Evolutionary conservation across 768 basidiomycete species (phyloP).

Genomic region (Termitomyces heimii): DNA sequence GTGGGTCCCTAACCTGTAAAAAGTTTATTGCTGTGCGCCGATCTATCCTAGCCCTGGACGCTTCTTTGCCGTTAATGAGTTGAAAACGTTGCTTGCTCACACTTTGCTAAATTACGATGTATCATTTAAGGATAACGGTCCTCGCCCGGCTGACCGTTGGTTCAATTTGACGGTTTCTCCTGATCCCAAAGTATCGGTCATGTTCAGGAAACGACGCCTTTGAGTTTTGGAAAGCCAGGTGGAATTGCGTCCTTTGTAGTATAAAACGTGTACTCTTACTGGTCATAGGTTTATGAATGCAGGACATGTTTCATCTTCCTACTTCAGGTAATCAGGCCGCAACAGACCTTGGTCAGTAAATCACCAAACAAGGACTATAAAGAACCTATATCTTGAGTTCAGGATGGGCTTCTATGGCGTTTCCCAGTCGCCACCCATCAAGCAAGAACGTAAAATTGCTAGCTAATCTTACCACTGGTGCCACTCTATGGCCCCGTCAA

Average conservation of each 20-base stretch:
- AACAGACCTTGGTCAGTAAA: too few species aligned
- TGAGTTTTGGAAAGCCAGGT: not conserved
- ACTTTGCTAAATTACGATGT: conserved; percentile 33
- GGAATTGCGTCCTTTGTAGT: not conserved
- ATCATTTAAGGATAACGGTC: conserved; percentile 12
- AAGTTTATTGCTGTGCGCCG: not conserved
- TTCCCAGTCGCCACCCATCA: not conserved
- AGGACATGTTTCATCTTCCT: too few species aligned
- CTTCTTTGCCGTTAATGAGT: conserved; percentile 32
- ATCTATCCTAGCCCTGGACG: conserved; percentile 26
- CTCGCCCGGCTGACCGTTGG: conserved; percentile 2
- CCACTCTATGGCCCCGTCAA: not conserved
- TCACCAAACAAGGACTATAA: too few species aligned
- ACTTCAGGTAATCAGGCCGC: not conserved
- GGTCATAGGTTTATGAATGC: too few species aligned
- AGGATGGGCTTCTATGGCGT: not conserved
- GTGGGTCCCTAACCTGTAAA: not conserved
- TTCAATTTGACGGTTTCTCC: not conserved
- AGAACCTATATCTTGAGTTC: not conserved
- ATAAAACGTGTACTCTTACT: not conserved
- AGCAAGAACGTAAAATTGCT: too few species aligned
- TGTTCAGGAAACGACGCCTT: conserved; percentile 9
- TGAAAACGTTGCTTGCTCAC: conserved; percentile 31
- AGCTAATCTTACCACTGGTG: too few species aligned
- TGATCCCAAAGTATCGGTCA: conserved; percentile 5